Evolutionary conservation across 2,329 filamentous ascomycete genomes (phyloP).

Genomic region (Aureobasidium sp.): DNA sequence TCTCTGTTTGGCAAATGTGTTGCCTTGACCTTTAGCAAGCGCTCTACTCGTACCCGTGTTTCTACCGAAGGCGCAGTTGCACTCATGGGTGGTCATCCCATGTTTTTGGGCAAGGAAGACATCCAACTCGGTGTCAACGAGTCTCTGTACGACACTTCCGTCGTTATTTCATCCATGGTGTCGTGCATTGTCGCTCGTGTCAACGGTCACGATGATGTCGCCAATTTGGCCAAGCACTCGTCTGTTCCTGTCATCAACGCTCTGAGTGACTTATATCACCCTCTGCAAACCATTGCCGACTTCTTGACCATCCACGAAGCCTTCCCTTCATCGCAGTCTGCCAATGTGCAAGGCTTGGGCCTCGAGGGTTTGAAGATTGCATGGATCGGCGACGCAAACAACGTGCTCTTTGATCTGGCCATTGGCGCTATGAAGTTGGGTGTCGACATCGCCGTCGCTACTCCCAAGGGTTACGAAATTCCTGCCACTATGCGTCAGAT

Average conservation of each 20-base stretch:
- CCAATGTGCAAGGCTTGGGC: constrained; percentile 46
- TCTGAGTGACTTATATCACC: constrained; percentile 84
- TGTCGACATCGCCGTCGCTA: constrained; percentile 76
- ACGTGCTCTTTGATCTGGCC: constrained; percentile 88
- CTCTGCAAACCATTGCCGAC: constrained; percentile 88
- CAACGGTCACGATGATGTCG: constrained; percentile 42
- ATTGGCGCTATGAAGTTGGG: constrained; percentile 82
- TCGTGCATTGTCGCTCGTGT: constrained; percentile 43
- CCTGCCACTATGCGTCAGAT: constrained; percentile 63
- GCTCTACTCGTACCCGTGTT: constrained; percentile 84
- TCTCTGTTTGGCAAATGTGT: constrained; percentile 68
- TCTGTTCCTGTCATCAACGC: constrained; percentile 44
- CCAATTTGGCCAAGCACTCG: constrained; percentile 39
- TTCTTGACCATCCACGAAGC: constrained; percentile 81
- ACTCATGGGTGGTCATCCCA: constrained; percentile 83
- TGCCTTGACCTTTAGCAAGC: constrained; percentile 95
- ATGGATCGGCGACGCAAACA: constrained; percentile 96
- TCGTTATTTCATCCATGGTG: constrained; percentile 75
- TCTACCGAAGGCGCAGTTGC: constrained; percentile 86
- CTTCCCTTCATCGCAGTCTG: constrained; percentile 41
- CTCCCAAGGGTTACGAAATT: constrained; percentile 76
- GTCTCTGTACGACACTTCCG: constrained; percentile 82
- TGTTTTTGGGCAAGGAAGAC: constrained; percentile 93
- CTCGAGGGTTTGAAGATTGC: constrained; percentile 81
- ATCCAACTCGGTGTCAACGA: constrained; percentile 97